A percentile compares a stretch with the other conserved stretches of the same genome.
phyloP scores from a whole-genome alignment of 2,329 filamentous ascomycete species.

The Xylaria sp. region DNA sequence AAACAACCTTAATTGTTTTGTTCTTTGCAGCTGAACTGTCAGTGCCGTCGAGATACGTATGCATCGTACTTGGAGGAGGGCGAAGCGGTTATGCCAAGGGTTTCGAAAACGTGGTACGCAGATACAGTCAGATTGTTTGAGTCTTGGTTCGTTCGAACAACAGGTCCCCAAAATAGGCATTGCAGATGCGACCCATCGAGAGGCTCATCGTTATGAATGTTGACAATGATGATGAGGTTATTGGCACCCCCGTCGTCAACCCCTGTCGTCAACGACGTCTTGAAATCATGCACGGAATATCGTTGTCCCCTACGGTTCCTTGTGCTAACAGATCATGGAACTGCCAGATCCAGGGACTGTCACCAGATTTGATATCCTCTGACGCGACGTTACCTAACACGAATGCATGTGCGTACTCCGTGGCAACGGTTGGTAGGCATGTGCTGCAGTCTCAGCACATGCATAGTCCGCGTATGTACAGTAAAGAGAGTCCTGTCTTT shows the following conservation, averaged over 20 bases:
- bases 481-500: not conserved
- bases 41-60: not conserved
- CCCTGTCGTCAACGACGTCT: not conserved
- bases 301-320: not conserved
- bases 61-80: not conserved
- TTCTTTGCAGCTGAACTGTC: not conserved
- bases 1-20: slow-evolving; percentile 2
- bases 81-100: not conserved
- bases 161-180: not conserved
- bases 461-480: not conserved
- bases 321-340: not conserved
- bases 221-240: not conserved
- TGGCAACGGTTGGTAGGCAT: not conserved
- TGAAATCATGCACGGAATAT: not conserved
- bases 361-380: not conserved
- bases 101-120: not conserved
- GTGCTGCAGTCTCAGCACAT: not conserved
- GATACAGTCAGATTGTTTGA: not conserved
- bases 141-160: not conserved
- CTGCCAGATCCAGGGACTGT: not conserved
- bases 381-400: not conserved
- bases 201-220: not conserved
- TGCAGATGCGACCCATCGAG: not conserved
- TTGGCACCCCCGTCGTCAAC: not conserved
- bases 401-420: not conserved